Evolutionary conservation across 169 alveolate species (phyloP), one percentile per base, ranked within the genome.

Genomic region (Plasmodium vivax): DNA sequence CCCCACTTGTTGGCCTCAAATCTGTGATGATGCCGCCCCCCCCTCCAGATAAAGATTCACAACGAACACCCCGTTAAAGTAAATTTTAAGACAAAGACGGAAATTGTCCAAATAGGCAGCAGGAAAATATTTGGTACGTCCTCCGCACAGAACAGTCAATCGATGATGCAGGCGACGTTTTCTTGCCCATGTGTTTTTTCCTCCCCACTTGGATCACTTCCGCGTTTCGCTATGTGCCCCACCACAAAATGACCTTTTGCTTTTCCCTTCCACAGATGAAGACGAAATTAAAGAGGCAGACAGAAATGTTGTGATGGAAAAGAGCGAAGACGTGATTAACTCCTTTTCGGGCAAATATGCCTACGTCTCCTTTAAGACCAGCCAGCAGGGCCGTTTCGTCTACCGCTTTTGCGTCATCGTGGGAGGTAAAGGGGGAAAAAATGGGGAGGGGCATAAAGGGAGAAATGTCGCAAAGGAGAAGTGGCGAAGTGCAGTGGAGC

Each of bases 271-370:
- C 34, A 56, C 81, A 90, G 94, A 72, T 38, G 72, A 90, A 81
- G 90, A 90, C 41, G 94, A 90, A 90, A 80, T 81, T 43, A 80
- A 36, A 68, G 94, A 90, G 32, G 94, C 94, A 38, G 91, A 80
- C 72, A 80, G 72, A 23, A 38, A 90, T 45, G 82, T 90, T 56
- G 51, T 90, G 30, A 36, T 72, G 12, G 73, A 80, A 41, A 54
- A 80, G 23, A 90, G 36, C 36, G 94, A 90, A 90, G 82, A 90
- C 32, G 82, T 80, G 74, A 90, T 90, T 80, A 90, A 80, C 68
- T 16, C 94, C 23, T 90, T 30, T 68, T 90, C 94, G 27, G 83
- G 72, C 14, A 90, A 90, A 54, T 80, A 90, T 90, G 16, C 83
- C n/a, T 80, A 80, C 73, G 91, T 90, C 32, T 56, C 83, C n/a